Conservation (phyloP, 2,329 filamentous ascomycete species). For the Trichothecium roseum region DNA sequence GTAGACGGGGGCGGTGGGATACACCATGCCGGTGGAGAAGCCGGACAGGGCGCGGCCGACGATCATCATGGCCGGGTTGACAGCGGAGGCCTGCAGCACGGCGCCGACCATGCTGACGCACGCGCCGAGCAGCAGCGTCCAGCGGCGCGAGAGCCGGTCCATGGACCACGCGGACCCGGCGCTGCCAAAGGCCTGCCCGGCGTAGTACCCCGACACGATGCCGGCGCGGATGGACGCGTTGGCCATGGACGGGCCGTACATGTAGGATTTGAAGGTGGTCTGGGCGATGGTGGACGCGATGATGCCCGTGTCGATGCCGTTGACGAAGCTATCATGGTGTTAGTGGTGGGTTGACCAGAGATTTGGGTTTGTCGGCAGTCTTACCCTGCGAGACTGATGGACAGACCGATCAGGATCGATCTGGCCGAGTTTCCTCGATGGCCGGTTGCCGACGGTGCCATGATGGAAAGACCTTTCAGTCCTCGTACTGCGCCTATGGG, state of each 20-base stretch:
- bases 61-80: constrained; percentile 16
- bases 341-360: too few species aligned
- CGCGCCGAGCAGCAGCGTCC: constrained; percentile 3
- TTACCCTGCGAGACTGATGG: constrained; percentile 7
- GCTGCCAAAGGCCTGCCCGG: constrained; percentile 6
- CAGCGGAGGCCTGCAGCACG: constrained; percentile 13
- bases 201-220: constrained; percentile 8
- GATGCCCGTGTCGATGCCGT: constrained; percentile 3
- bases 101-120: constrained; percentile 11
- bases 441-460: not conserved
- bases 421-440: constrained; percentile 6
- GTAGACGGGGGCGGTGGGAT: constrained; percentile 13
- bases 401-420: constrained; percentile 2
- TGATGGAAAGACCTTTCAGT: too few species aligned
- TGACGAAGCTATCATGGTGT: not conserved
- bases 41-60: constrained; percentile 13
- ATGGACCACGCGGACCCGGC: constrained; percentile 5
- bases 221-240: constrained; percentile 2
- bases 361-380: too few species aligned
- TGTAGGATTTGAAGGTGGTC: constrained; percentile 7
- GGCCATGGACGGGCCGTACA: constrained; percentile 5
- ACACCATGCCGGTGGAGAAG: constrained; percentile 13
- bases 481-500: too few species aligned
- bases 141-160: constrained; percentile 4
- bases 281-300: constrained; percentile 8